These are phyloP conservation scores for Rhodofomes roseus DNA, from an alignment of 1,284 basidiomycete species.

Conservation along the genomic window DNA sequence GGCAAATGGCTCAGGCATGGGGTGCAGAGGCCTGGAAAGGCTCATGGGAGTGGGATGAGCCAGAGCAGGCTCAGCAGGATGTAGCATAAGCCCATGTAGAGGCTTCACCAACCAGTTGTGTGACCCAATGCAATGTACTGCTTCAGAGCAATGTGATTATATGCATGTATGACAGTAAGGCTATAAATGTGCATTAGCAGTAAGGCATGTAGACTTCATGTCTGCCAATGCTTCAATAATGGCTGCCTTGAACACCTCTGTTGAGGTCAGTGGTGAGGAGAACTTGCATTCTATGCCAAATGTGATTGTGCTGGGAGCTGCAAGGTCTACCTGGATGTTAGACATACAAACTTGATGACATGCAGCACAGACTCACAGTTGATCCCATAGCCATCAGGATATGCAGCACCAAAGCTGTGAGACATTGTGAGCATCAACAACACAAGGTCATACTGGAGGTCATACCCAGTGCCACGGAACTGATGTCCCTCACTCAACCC, in stretches of 20 bases:
- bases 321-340: constrained; percentile 60
- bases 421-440: neutral
- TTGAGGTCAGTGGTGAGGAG: constrained; percentile 70
- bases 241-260: constrained; percentile 63
- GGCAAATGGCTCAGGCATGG: constrained; percentile 38
- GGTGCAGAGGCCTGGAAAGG: constrained; percentile 39
- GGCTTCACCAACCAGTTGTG: no score
- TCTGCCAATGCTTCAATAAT: constrained; percentile 70
- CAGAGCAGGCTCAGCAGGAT: constrained; percentile 28
- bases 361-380: constrained; percentile 65
- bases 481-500: constrained; percentile 84
- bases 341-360: neutral
- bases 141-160: neutral
- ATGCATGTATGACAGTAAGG: neutral
- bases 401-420: constrained; percentile 70
- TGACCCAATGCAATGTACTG: neutral
- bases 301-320: constrained; percentile 79
- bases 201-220: constrained; percentile 56
- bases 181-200: constrained; percentile 8
- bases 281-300: constrained; percentile 94
- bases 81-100: neutral
- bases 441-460: constrained; percentile 8
- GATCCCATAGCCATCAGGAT: constrained; percentile 87
- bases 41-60: constrained; percentile 26
- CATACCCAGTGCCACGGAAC: constrained; percentile 88